Conservation (phyloP, 2,329 filamentous ascomycete genomes). For the Corniculantispora saksenae region DNA sequence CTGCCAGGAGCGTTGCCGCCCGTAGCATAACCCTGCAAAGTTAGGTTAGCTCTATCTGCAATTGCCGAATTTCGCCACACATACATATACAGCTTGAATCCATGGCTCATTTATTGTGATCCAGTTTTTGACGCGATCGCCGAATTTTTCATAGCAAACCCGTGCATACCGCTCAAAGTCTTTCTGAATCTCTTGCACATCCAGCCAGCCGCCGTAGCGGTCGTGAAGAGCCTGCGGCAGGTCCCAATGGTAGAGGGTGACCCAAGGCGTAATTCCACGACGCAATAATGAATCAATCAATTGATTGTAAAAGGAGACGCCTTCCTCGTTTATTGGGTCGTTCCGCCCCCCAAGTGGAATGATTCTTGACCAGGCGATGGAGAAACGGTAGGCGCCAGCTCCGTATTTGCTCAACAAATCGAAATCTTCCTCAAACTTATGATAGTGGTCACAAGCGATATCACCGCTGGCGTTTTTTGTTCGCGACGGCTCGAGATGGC, state of each 20-base stretch:
- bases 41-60: background rate
- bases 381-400: conserved; percentile 64
- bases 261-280: conserved; percentile 59
- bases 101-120: conserved; percentile 42
- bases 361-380: conserved; percentile 65
- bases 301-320: conserved; percentile 59
- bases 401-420: conserved; percentile 59
- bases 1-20: conserved; percentile 37
- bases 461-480: conserved; percentile 47
- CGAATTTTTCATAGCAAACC: conserved; percentile 40
- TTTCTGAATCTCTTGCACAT: conserved; percentile 32
- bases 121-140: conserved; percentile 43
- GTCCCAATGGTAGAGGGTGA: conserved; percentile 69
- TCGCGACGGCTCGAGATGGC: conserved; percentile 41
- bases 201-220: conserved; percentile 37
- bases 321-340: conserved; percentile 63
- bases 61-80: background rate
- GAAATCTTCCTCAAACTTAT: conserved; percentile 53
- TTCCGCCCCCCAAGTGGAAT: conserved; percentile 64
- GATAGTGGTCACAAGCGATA: conserved; percentile 47
- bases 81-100: conserved; percentile 39
- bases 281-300: conserved; percentile 60
- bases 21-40: conserved; percentile 33
- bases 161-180: conserved; percentile 41
- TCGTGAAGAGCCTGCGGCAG: conserved; percentile 38